These are phyloP conservation scores for Lactifluus subvellereus DNA, from an alignment of 768 basidiomycete species.

Conservation along the genomic window DNA sequence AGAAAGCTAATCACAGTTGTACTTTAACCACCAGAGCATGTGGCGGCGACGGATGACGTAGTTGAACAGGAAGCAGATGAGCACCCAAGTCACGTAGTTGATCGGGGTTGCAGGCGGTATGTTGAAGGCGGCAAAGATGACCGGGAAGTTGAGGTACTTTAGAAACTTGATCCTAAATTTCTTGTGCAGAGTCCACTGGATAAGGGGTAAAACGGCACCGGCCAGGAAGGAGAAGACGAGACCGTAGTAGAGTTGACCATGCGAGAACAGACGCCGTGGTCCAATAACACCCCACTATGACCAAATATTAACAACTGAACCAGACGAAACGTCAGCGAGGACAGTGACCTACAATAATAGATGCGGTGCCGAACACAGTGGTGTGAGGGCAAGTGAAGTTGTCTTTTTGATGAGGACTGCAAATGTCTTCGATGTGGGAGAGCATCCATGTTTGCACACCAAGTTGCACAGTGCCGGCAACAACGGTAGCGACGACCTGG, in stretches of 20 bases:
- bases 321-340: neutral
- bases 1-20: slow-evolving; percentile 31
- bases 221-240: slow-evolving; percentile 68
- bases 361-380: slow-evolving; percentile 72
- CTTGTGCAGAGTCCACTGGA: slow-evolving; percentile 44
- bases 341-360: slow-evolving; percentile 48
- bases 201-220: slow-evolving; percentile 55
- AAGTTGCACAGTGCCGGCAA: slow-evolving; percentile 70
- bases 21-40: slow-evolving; percentile 38
- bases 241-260: slow-evolving; percentile 19
- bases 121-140: slow-evolving; percentile 38
- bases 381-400: slow-evolving; percentile 67
- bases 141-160: slow-evolving; percentile 56
- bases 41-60: slow-evolving; percentile 36
- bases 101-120: slow-evolving; percentile 40
- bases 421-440: slow-evolving; percentile 59
- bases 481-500: slow-evolving; percentile 59
- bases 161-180: slow-evolving; percentile 26
- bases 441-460: slow-evolving; percentile 77
- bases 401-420: slow-evolving; percentile 45
- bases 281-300: slow-evolving; percentile 61
- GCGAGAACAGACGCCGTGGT: slow-evolving; percentile 39
- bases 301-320: neutral
- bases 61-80: slow-evolving; percentile 36
- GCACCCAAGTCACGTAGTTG: slow-evolving; percentile 37